Evolutionary conservation across 2,329 filamentous ascomycete genomes (phyloP).

Genomic region (Sporothrix protearum): DNA sequence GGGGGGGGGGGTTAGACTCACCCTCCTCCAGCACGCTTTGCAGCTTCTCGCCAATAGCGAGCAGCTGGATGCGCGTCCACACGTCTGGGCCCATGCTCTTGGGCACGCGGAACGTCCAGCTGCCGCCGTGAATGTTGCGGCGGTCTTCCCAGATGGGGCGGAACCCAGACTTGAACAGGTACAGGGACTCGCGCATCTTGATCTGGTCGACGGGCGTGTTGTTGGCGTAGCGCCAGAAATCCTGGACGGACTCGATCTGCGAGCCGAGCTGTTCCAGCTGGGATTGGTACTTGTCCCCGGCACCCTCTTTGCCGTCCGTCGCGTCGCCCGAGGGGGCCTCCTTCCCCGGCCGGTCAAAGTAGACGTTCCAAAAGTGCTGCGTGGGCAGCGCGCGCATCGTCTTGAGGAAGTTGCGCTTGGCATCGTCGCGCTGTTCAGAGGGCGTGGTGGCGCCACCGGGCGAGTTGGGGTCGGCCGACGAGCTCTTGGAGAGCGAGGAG

Average conservation of each 20-base stretch:
- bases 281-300: slow-evolving; percentile 45
- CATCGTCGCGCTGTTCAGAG: slow-evolving; percentile 69
- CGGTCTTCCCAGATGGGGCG: slow-evolving; percentile 80
- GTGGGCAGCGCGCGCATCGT: slow-evolving; percentile 68
- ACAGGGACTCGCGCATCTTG: slow-evolving; percentile 72
- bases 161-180: slow-evolving; percentile 76
- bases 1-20: slow-evolving; percentile 39
- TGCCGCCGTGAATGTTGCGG: slow-evolving; percentile 78
- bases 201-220: slow-evolving; percentile 74
- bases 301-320: background rate
- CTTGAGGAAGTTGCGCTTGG: slow-evolving; percentile 79
- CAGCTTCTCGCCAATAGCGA: slow-evolving; percentile 79
- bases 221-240: slow-evolving; percentile 80
- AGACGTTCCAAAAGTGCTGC: slow-evolving; percentile 76
- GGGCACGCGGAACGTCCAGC: slow-evolving; percentile 87
- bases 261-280: slow-evolving; percentile 60
- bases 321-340: background rate
- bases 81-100: slow-evolving; percentile 70
- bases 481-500: slow-evolving; percentile 56
- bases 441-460: slow-evolving; percentile 62
- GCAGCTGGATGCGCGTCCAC: slow-evolving; percentile 76
- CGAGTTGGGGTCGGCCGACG: slow-evolving; percentile 52
- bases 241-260: slow-evolving; percentile 75
- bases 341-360: slow-evolving; percentile 51
- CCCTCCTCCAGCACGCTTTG: slow-evolving; percentile 69